Evolutionary conservation across 2,329 filamentous ascomycete genomes (phyloP).

Genomic region (Cercospora brassicicola): DNA sequence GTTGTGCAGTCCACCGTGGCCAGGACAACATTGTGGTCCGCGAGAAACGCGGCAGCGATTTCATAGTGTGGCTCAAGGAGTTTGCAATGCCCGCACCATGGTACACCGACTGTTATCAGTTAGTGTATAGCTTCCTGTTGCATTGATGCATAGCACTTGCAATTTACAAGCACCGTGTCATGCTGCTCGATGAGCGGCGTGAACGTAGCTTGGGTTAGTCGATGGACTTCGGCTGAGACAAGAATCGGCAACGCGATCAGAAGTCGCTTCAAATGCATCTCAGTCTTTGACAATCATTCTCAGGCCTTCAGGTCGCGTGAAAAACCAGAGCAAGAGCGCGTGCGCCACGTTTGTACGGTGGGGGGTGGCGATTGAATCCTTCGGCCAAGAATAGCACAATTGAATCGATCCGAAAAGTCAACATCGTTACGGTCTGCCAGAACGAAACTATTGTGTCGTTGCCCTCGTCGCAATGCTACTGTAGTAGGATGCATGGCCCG

Average conservation of each 20-base stretch:
- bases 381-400: conserved; percentile 4
- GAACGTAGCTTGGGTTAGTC: not conserved
- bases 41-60: conserved; percentile 76
- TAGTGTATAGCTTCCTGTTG: not conserved
- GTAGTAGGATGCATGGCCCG: not conserved
- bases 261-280: not conserved
- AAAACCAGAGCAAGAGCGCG: not conserved
- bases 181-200: conserved; percentile 3
- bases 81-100: conserved; percentile 97
- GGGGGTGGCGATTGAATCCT: not conserved
- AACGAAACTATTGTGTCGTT: not conserved
- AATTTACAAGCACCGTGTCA: conserved; percentile 3
- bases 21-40: conserved; percentile 69
- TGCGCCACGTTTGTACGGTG: not conserved
- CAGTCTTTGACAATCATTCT: not conserved
- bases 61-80: conserved; percentile 91
- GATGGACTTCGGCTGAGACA: not conserved
- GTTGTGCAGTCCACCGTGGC: conserved; percentile 94
- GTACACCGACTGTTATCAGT: not conserved
- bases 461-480: not conserved
- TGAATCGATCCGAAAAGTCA: not conserved
- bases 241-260: not conserved
- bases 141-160: not conserved
- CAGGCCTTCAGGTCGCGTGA: not conserved
- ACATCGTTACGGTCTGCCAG: not conserved